A percentile compares a stretch with the other conserved stretches of the same genome.
These are phyloP conservation scores for Raffaelea deltoideospora DNA, from an alignment of 2,329 filamentous ascomycete species.

Conservation along the genomic window DNA sequence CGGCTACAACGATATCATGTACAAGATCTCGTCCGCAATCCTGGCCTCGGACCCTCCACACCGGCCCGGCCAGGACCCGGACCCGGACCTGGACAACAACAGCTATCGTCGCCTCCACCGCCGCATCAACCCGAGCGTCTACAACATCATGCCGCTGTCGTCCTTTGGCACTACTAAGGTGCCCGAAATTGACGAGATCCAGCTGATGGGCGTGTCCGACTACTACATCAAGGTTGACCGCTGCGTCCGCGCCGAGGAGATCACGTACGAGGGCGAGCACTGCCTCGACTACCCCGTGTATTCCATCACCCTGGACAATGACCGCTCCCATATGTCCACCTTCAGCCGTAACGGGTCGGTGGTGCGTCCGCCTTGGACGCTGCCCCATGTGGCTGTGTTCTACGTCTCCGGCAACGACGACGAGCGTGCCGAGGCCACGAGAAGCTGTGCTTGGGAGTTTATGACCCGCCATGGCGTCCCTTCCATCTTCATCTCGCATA, in stretches of 20 bases:
- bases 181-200: constrained; percentile 25
- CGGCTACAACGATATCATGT: constrained; percentile 23
- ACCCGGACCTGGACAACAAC: no score
- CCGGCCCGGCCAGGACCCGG: background rate
- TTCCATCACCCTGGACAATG: constrained; percentile 24
- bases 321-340: constrained; percentile 21
- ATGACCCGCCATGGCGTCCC: constrained; percentile 30
- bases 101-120: no score
- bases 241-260: constrained; percentile 24
- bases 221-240: constrained; percentile 36
- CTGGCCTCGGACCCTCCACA: constrained; percentile 20
- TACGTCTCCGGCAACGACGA: constrained; percentile 30
- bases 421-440: constrained; percentile 19
- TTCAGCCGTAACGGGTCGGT: constrained; percentile 20
- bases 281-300: constrained; percentile 17
- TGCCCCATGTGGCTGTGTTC: constrained; percentile 34
- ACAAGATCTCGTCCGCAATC: constrained; percentile 33
- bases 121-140: constrained; percentile 15
- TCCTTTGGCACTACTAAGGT: constrained; percentile 28
- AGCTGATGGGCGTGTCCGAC: constrained; percentile 34
- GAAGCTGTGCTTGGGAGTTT: constrained; percentile 27
- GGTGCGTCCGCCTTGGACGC: constrained; percentile 26
- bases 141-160: constrained; percentile 35
- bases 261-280: constrained; percentile 11
- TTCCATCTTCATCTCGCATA: constrained; percentile 31